Conservation (phyloP, 805 yeast species). For the Monosporozyma unispora region DNA sequence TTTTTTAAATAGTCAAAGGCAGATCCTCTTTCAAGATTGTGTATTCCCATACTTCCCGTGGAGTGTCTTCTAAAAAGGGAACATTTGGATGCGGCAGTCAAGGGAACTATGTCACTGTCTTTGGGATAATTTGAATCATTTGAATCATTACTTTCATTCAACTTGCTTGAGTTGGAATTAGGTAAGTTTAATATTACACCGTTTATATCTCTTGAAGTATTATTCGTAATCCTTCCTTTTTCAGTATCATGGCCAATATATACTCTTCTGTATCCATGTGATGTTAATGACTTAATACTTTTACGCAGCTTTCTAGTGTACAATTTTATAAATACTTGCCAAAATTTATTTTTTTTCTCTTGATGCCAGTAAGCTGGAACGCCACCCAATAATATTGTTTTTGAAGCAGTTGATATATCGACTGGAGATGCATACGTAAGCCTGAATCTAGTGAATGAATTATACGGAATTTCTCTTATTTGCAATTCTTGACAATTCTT, state of each 20-base stretch:
- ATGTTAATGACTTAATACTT: conserved; percentile 4
- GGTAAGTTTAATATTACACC: background rate
- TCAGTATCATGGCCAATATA: background rate
- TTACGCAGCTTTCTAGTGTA: conserved; percentile 5
- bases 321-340: conserved; percentile 4
- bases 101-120: too few relatives aligned
- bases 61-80: background rate
- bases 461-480: conserved; percentile 34
- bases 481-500: conserved; percentile 1
- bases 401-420: conserved; percentile 42
- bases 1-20: background rate
- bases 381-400: conserved; percentile 45
- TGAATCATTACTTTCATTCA: too few relatives aligned
- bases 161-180: background rate
- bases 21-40: too few relatives aligned
- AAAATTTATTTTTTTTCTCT: conserved; percentile 11
- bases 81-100: background rate
- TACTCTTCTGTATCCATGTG: conserved; percentile 9
- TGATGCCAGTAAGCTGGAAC: conserved; percentile 49
- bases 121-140: too few relatives aligned
- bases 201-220: too few relatives aligned
- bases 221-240: background rate
- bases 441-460: conserved; percentile 55
- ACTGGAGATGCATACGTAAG: conserved; percentile 43
- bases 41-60: background rate